These are phyloP conservation scores for Lyophyllum atratum DNA, from an alignment of 768 basidiomycete genomes.

Conservation along the genomic window DNA sequence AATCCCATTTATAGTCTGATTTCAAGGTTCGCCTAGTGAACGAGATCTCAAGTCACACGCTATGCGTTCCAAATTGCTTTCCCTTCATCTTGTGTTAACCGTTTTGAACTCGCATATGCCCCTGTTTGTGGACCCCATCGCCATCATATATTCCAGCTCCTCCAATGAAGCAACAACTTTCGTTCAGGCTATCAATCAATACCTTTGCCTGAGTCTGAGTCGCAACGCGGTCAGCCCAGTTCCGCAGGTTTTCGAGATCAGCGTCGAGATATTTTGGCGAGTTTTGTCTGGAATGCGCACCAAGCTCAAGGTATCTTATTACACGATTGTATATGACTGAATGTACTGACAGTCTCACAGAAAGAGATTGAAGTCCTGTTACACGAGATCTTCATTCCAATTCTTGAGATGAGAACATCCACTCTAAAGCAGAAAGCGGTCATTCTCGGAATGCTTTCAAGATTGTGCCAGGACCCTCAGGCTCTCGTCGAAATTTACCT, in stretches of 20 bases:
- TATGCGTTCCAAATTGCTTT: slow-evolving; percentile 95
- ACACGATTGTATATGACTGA: not conserved
- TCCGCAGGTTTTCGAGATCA: slow-evolving; percentile 95
- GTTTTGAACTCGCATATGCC: slow-evolving; percentile 91
- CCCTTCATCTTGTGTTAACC: slow-evolving; percentile 90
- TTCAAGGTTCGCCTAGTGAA: slow-evolving; percentile 56
- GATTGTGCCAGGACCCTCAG: slow-evolving; percentile 94
- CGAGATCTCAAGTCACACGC: slow-evolving; percentile 95
- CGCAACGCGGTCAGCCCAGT: slow-evolving; percentile 96
- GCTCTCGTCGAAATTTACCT: slow-evolving; percentile 97
- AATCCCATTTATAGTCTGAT: not conserved
- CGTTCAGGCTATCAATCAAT: slow-evolving; percentile 93
- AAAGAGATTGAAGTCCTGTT: slow-evolving; percentile 99
- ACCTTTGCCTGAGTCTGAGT: slow-evolving; percentile 89
- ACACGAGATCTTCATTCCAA: slow-evolving; percentile 98
- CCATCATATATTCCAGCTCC: slow-evolving; percentile 92
- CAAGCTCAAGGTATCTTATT: slow-evolving; percentile 81
- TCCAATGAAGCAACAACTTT: slow-evolving; percentile 88
- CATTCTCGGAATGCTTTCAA: slow-evolving; percentile 84
- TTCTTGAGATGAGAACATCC: slow-evolving; percentile 96
- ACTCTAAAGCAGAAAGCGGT: slow-evolving; percentile 94
- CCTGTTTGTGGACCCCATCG: slow-evolving; percentile 82
- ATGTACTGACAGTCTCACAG: slow-evolving; percentile 41
- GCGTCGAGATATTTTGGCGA: slow-evolving; percentile 98
- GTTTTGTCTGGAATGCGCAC: slow-evolving; percentile 92